Evolutionary conservation across 192 early-diverging fungal genomes (phyloP).

Genomic region (Entomortierella lignicola): DNA sequence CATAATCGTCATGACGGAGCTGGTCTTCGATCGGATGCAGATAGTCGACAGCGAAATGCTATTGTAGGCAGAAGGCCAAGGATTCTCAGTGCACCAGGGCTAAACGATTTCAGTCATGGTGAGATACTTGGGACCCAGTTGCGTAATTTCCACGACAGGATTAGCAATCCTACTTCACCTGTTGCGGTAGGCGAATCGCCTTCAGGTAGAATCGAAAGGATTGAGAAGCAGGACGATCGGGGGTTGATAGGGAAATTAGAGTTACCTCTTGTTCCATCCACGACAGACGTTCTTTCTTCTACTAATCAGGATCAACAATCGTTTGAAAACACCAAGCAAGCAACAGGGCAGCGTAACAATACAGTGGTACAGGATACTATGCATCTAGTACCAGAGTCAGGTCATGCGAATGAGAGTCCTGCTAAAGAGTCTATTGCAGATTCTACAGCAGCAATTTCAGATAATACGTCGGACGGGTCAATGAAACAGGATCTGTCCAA

Average conservation of each 20-base stretch:
- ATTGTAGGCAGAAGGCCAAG: slow-evolving; percentile 9
- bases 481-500: too few relatives aligned
- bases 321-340: too few relatives aligned
- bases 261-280: too few relatives aligned
- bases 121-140: slow-evolving; percentile 1
- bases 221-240: neutral
- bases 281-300: too few relatives aligned
- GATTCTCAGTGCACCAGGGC: slow-evolving; percentile 20
- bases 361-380: too few relatives aligned
- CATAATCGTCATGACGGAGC: slow-evolving; percentile 11
- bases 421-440: too few relatives aligned
- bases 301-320: too few relatives aligned
- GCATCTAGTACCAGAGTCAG: too few relatives aligned
- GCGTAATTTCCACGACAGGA: slow-evolving; percentile 6
- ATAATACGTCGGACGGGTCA: too few relatives aligned
- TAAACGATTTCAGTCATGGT: slow-evolving; percentile 1
- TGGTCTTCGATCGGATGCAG: slow-evolving; percentile 16
- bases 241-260: neutral
- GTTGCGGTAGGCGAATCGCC: neutral
- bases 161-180: slow-evolving; percentile 11
- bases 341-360: too few relatives aligned
- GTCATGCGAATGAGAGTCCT: too few relatives aligned
- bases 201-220: neutral
- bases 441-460: too few relatives aligned
- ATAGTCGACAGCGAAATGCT: neutral